Percentiles rank a stretch among this genome's conserved stretches.
Evolutionary conservation across 805 yeast species (phyloP).

Genomic region (Pichia membranifaciens): DNA sequence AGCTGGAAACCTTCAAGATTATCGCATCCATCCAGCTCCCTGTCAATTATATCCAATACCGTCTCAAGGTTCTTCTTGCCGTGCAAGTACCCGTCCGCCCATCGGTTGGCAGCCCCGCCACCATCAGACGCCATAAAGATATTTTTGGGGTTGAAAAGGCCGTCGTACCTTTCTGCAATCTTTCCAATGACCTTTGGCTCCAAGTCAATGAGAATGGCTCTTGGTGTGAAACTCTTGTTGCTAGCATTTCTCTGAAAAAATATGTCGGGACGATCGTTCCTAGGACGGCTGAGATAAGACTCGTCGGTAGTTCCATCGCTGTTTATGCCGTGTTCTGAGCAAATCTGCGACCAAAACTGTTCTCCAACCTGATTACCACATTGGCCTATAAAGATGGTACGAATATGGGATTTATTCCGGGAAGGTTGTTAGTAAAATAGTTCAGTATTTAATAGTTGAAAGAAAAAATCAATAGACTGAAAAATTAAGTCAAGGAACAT

Average conservation of each 20-base stretch:
- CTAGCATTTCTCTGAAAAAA: constrained; percentile 71
- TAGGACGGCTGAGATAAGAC: not conserved
- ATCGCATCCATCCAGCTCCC: constrained; percentile 88
- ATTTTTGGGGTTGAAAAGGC: constrained; percentile 79
- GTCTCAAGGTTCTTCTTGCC: constrained; percentile 66
- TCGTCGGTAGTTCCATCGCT: constrained; percentile 31
- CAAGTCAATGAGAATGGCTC: constrained; percentile 78
- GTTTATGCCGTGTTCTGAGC: constrained; percentile 75
- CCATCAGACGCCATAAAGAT: constrained; percentile 75
- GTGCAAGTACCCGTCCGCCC: constrained; percentile 85
- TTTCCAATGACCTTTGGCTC: constrained; percentile 85
- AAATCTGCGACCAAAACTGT: constrained; percentile 86
- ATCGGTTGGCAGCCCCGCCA: constrained; percentile 92
- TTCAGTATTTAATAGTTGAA: not conserved
- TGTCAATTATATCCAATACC: constrained; percentile 76
- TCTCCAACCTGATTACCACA: constrained; percentile 96
- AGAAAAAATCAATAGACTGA: not conserved
- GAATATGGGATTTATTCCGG: too few species aligned
- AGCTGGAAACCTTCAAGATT: constrained; percentile 85
- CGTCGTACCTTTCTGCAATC: constrained; percentile 27
- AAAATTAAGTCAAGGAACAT: constrained; percentile 16
- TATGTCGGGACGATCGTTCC: constrained; percentile 73
- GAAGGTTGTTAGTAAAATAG: not conserved
- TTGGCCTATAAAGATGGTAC: constrained; percentile 55
- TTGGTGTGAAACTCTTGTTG: constrained; percentile 69